Evolutionary conservation across 2,329 filamentous ascomycete genomes (phyloP), one percentile per base, ranked within the genome.

Genomic region (Colletotrichum sansevieriae): DNA sequence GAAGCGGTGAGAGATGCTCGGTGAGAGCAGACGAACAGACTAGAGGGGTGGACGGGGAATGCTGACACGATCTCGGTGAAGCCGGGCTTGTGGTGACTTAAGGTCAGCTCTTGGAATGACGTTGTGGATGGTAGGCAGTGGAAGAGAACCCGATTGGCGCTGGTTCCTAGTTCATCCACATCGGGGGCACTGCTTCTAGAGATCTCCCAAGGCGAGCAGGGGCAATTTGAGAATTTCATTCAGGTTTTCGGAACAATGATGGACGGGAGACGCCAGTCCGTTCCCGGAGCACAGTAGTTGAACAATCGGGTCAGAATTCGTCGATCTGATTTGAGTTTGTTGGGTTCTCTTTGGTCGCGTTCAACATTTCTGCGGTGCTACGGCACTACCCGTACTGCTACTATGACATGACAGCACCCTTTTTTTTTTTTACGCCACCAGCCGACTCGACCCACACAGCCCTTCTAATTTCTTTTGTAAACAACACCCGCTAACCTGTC

Each of bases 131-230:
- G 35, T 35, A 13, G 62, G 55, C 39, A 54, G 22, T 65, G 46
- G 47, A 55, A 65, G 35, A 41, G n/a, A 68, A 56, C 54, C 66
- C 66, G 56, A 69, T 69, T 69, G 66, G 66, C 35, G 37, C 55
- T 37, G 37, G 56, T 37, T 41, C 43, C 47, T 25, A 22, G 41
- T 22, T 55, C 47, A 59, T 55, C 55, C 56, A 46, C 18, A 25
- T 25, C 62, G 44, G 37, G 12, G 37, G 49, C 41, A 43, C 41
- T 41, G 65, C 55, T 55, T 59, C 33, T 37, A 54, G 41, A n/a
- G 44, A 12, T 33, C 33, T 11, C 37, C 29, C 52, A 10, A 22
- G 37, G 46, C 25, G 15, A 20, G 54, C 54, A 41, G 57, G 18
- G 15, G 15, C 22, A 35, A 18, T 63, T 61, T 25, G 20, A 18